A percentile compares a stretch with the other conserved stretches of the same genome.
phyloP scores from a whole-genome alignment of 2,329 filamentous ascomycete genomes.

The Fonsecaea pedrosoi region DNA sequence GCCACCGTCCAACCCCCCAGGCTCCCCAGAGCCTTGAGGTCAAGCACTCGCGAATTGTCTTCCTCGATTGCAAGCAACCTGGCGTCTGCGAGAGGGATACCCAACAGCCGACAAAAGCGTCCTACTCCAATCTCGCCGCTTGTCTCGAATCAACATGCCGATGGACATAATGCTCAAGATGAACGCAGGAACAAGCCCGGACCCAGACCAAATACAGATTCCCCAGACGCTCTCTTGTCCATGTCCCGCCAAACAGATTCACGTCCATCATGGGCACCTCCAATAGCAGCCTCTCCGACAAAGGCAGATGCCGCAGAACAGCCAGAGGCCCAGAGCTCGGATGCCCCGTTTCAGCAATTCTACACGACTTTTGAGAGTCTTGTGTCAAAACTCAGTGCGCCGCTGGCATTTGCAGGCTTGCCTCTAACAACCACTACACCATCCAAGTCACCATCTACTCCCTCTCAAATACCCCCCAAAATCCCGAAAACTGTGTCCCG shows the following conservation, averaged over 20 bases:
- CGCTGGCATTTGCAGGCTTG: slow-evolving; percentile 89
- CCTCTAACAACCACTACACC: slow-evolving; percentile 66
- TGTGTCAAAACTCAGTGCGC: slow-evolving; percentile 86
- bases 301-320: slow-evolving; percentile 43
- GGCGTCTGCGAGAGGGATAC: slow-evolving; percentile 82
- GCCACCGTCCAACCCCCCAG: slow-evolving; percentile 48
- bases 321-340: slow-evolving; percentile 49
- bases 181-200: slow-evolving; percentile 18
- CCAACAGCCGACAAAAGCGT: slow-evolving; percentile 53
- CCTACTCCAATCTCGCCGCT: slow-evolving; percentile 74
- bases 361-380: slow-evolving; percentile 90
- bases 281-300: slow-evolving; percentile 42
- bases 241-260: slow-evolving; percentile 20
- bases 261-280: slow-evolving; percentile 39
- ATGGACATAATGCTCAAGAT: slow-evolving; percentile 69
- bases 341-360: slow-evolving; percentile 87
- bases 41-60: slow-evolving; percentile 70
- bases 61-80: slow-evolving; percentile 89
- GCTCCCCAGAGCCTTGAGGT: slow-evolving; percentile 50
- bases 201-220: slow-evolving; percentile 20
- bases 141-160: slow-evolving; percentile 74
- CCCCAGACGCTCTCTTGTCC: slow-evolving; percentile 16
- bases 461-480: slow-evolving; percentile 18
- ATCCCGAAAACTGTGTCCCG: slow-evolving; percentile 24
- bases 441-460: slow-evolving; percentile 28